These are phyloP conservation scores for Hanseniaspora occidentalis DNA, from an alignment of 805 yeast genomes.

Conservation along the genomic window DNA sequence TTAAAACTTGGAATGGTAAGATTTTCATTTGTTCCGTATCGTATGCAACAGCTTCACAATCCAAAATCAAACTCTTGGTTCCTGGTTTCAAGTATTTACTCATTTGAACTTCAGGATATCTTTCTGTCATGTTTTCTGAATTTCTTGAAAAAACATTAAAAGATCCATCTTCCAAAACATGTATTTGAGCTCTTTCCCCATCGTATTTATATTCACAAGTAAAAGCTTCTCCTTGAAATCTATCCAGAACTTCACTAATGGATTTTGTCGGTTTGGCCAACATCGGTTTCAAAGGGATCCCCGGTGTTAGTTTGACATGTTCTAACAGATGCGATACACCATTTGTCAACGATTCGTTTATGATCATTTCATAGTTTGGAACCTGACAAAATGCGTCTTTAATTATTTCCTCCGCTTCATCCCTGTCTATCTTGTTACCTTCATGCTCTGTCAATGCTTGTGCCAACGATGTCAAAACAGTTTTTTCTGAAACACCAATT, in stretches of 20 bases:
- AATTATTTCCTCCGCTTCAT: constrained; percentile 62
- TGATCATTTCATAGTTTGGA: constrained; percentile 79
- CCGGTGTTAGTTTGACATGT: constrained; percentile 70
- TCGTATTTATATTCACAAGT: constrained; percentile 97
- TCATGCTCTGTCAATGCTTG: constrained; percentile 70
- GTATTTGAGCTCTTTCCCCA: constrained; percentile 96
- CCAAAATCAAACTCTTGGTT: constrained; percentile 58
- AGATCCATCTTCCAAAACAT: constrained; percentile 49
- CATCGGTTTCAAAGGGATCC: constrained; percentile 95
- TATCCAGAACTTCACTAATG: constrained; percentile 79
- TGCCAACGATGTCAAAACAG: constrained; percentile 72
- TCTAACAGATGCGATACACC: constrained; percentile 59
- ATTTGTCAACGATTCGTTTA: constrained; percentile 46
- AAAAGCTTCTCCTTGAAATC: constrained; percentile 73
- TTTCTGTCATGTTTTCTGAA: constrained; percentile 91
- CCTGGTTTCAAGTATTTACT: constrained; percentile 36
- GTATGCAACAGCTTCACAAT: constrained; percentile 98
- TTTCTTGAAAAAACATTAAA: constrained; percentile 82
- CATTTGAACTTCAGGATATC: constrained; percentile 85
- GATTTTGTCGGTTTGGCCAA: constrained; percentile 95
- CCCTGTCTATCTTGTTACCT: constrained; percentile 16
- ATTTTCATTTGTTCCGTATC: constrained; percentile 67
- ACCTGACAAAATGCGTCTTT: constrained; percentile 81
- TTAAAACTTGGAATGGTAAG: constrained; percentile 83
- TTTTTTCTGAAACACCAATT: constrained; percentile 89